Evolutionary conservation across 768 basidiomycete species (phyloP).

Genomic region (Russula ochroleuca): DNA sequence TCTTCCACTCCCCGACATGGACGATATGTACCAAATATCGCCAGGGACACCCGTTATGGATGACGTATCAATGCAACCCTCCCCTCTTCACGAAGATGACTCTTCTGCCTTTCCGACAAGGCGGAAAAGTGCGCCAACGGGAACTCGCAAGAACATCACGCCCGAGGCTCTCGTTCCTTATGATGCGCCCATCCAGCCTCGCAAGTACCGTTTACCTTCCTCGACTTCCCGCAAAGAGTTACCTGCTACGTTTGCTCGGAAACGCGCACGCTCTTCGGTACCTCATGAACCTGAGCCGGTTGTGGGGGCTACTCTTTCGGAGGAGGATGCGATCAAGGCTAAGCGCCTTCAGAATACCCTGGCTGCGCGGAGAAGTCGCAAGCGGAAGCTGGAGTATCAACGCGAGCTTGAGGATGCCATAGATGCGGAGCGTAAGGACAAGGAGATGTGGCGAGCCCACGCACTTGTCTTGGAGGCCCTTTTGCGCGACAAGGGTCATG

Average conservation of each 20-base stretch:
- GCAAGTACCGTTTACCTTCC: conserved; percentile 70
- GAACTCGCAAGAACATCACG: conserved; percentile 67
- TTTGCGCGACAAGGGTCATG: conserved; percentile 53
- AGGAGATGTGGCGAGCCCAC: conserved; percentile 59
- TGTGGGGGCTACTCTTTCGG: conserved; percentile 44
- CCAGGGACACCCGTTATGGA: conserved; percentile 51
- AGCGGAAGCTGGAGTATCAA: conserved; percentile 68
- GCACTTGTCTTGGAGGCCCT: conserved; percentile 47
- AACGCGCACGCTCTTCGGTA: conserved; percentile 49
- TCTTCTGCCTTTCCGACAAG: conserved; percentile 27
- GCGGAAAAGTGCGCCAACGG: conserved; percentile 46
- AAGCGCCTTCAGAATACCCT: conserved; percentile 84
- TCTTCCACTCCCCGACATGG: conserved; percentile 33
- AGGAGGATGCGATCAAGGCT: conserved; percentile 65
- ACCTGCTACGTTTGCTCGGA: conserved; percentile 64
- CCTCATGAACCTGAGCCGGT: conserved; percentile 49
- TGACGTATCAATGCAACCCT: conserved; percentile 35
- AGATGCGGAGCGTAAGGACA: conserved; percentile 50
- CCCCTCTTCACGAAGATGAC: conserved; percentile 31
- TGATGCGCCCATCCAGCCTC: conserved; percentile 75
- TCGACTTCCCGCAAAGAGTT: conserved; percentile 75
- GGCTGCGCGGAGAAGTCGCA: conserved; percentile 75
- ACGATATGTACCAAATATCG: conserved; percentile 46
- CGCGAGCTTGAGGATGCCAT: conserved; percentile 57
- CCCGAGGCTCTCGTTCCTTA: conserved; percentile 61